These are phyloP conservation scores for Boletus subparvulus DNA, from an alignment of 768 basidiomycete genomes.

Conservation along the genomic window DNA sequence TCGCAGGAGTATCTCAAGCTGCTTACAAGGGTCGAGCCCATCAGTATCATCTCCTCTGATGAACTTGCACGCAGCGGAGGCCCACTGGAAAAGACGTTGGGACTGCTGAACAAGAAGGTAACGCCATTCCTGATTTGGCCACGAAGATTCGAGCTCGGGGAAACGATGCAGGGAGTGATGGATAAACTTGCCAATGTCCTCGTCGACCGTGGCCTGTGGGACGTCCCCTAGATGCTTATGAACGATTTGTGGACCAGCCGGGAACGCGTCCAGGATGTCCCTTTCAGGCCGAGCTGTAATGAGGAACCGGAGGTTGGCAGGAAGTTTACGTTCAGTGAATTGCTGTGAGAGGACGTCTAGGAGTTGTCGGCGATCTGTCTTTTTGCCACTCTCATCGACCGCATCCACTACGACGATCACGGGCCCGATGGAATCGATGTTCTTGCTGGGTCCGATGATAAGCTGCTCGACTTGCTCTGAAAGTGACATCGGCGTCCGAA, in stretches of 20 bases:
- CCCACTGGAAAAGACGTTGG: constrained; percentile 33
- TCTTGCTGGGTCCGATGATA: constrained; percentile 22
- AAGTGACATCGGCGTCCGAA: constrained; percentile 8
- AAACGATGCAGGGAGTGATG: background rate
- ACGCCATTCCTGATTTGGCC: constrained; percentile 18
- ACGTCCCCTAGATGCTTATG: constrained; percentile 8
- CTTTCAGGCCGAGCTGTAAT: no score
- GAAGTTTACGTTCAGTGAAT: no score
- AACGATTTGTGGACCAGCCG: background rate
- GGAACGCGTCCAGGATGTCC: background rate
- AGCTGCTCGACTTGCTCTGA: constrained; percentile 25
- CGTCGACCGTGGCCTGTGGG: background rate
- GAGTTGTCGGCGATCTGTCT: constrained; percentile 2
- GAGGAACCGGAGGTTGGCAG: no score
- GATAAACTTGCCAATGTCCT: constrained; percentile 9
- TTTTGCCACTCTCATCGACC: constrained; percentile 23
- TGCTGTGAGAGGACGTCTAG: background rate
- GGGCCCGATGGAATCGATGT: constrained; percentile 22
- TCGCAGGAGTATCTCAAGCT: constrained; percentile 3
- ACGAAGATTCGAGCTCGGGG: constrained; percentile 4
- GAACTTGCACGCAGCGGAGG: constrained; percentile 2
- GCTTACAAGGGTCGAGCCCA: constrained; percentile 4
- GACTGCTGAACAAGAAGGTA: constrained; percentile 16
- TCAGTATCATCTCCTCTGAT: constrained; percentile 14
- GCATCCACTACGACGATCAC: constrained; percentile 17